Percentiles rank a stretch among this genome's conserved stretches.
These are phyloP conservation scores for Acanthamoeba castellanii DNA, from an alignment of 208 protist species.

Conservation along the genomic window DNA sequence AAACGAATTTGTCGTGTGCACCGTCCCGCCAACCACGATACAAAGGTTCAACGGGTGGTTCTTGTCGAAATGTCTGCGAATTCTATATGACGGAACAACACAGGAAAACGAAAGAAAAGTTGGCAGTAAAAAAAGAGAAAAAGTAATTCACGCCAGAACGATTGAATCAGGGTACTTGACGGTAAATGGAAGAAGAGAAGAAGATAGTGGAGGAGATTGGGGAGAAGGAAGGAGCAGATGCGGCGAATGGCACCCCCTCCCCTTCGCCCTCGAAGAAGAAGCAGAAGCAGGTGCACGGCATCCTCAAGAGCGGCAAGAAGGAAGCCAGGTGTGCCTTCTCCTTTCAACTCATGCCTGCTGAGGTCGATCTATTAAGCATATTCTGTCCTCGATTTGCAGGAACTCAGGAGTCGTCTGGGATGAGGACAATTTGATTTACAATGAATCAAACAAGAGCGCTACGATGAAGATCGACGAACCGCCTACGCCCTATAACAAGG, in stretches of 20 bases:
- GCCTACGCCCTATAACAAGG: slow-evolving; percentile 62
- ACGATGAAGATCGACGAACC: slow-evolving; percentile 70
- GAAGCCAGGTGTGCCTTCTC: neutral
- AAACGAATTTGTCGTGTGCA: neutral
- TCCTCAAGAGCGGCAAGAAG: slow-evolving; percentile 59
- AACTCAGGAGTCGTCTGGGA: slow-evolving; percentile 40
- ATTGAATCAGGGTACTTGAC: too few species aligned
- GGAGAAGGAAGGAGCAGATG: neutral
- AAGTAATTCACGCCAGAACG: too few species aligned
- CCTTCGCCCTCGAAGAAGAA: slow-evolving; percentile 34
- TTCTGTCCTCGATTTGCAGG: neutral
- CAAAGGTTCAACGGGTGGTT: neutral
- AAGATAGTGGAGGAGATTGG: neutral
- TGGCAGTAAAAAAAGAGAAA: too few species aligned
- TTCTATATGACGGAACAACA: too few species aligned
- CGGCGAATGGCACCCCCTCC: neutral
- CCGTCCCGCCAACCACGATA: neutral
- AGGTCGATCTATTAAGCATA: too few species aligned
- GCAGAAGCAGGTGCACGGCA: slow-evolving; percentile 68
- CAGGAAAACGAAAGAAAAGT: too few species aligned
- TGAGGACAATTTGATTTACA: slow-evolving; percentile 66
- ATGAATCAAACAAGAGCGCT: slow-evolving; percentile 51
- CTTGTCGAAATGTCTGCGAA: neutral
- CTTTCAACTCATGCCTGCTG: neutral
- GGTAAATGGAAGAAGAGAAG: slow-evolving; percentile 29